Evolutionary conservation across 2,329 filamentous ascomycete species (phyloP).

Genomic region (Chrysosporium keratinophilum): DNA sequence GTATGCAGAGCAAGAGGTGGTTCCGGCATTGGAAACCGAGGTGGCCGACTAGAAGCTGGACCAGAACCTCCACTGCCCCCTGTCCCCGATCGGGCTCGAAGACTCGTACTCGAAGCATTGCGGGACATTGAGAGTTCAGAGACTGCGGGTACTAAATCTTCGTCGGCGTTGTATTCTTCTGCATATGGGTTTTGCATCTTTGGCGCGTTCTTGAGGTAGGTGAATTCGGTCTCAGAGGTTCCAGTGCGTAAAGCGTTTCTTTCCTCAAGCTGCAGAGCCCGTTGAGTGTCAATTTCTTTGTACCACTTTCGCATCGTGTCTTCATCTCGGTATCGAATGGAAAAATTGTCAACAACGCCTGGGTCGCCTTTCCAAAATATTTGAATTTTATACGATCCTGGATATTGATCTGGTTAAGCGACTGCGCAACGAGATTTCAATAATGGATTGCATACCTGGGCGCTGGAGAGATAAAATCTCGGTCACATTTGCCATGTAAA

Average conservation of each 20-base stretch:
- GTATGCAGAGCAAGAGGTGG: slow-evolving; percentile 59
- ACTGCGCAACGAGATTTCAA: neutral
- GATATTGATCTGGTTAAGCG: neutral
- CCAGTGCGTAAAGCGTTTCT: slow-evolving; percentile 42
- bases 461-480: slow-evolving; percentile 81
- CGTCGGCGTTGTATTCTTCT: slow-evolving; percentile 47
- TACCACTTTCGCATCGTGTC: slow-evolving; percentile 92
- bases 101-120: slow-evolving; percentile 62
- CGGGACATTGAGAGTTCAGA: slow-evolving; percentile 49
- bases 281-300: slow-evolving; percentile 63
- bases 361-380: slow-evolving; percentile 93
- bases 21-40: slow-evolving; percentile 57
- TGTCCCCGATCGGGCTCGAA: slow-evolving; percentile 67
- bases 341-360: slow-evolving; percentile 90
- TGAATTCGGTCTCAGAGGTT: slow-evolving; percentile 61
- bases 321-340: slow-evolving; percentile 86
- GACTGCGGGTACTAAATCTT: slow-evolving; percentile 35
- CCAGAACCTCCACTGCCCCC: slow-evolving; percentile 42
- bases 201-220: slow-evolving; percentile 62
- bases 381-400: slow-evolving; percentile 86
- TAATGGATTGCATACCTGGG: slow-evolving; percentile 54
- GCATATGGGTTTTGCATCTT: slow-evolving; percentile 74
- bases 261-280: slow-evolving; percentile 47
- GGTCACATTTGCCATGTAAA: slow-evolving; percentile 98
- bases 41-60: slow-evolving; percentile 44